These are phyloP conservation scores for Heterobasidion occidentale DNA, from an alignment of 1,284 basidiomycete genomes.

Conservation along the genomic window DNA sequence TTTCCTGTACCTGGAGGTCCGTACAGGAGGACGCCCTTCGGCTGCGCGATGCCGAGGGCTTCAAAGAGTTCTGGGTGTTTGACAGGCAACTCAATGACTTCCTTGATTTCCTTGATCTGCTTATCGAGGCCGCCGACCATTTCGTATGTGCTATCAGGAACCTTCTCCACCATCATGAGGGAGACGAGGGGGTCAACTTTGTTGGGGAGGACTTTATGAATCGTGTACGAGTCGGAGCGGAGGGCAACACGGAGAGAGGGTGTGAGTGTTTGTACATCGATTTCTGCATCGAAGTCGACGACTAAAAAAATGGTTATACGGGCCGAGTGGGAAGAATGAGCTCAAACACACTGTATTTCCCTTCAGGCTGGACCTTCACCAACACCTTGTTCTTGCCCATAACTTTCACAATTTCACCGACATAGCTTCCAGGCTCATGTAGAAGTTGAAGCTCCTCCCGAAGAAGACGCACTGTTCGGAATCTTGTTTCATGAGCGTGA, in stretches of 20 bases:
- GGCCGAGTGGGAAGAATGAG: not conserved
- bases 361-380: conserved; percentile 98
- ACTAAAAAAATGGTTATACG: conserved; percentile 41
- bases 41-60: conserved; percentile 93
- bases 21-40: conserved; percentile 94
- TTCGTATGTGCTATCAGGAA: conserved; percentile 98
- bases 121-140: conserved; percentile 99
- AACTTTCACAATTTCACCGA: conserved; percentile 96
- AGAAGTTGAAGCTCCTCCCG: conserved; percentile 92
- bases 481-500: not conserved
- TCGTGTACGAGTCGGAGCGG: conserved; percentile 91
- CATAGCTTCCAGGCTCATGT: conserved; percentile 96
- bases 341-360: conserved; percentile 82
- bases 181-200: conserved; percentile 95
- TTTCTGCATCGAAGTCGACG: conserved; percentile 88
- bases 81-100: conserved; percentile 97
- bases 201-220: conserved; percentile 92
- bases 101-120: conserved; percentile 99
- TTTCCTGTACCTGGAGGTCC: conserved; percentile 98
- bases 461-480: conserved; percentile 64
- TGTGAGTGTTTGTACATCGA: conserved; percentile 77
- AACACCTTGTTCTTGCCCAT: conserved; percentile 99
- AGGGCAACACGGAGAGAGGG: conserved; percentile 91
- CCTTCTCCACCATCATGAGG: conserved; percentile 99
- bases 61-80: conserved; percentile 99